Evolutionary conservation across 2,329 filamentous ascomycete genomes (phyloP), one percentile per base, ranked within the genome.

Genomic region (Westerdykella aurantiaca): DNA sequence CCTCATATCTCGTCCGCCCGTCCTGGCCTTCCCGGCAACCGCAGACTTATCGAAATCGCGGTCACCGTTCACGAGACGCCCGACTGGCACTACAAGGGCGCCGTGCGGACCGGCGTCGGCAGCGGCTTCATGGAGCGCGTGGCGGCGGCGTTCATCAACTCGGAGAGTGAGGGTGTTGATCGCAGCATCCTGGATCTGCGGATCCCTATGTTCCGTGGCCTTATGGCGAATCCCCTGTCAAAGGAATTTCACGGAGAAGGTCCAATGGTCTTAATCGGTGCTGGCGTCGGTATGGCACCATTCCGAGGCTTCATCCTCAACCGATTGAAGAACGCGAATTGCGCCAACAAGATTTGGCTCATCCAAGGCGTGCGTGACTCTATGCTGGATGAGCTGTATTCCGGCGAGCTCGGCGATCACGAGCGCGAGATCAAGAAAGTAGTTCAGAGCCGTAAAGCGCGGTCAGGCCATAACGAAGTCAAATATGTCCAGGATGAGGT

Each of bases 301-400:
- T 98, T 98, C 82, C 83, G 93, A 39, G 93, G 93, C 45, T 98
- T 98, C 67, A 94, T 98, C 37, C 87, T 97, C 71, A 88, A 94
- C 47, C 81, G 90, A 11, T 77, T 96, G 45, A 91, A 91, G 76
- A 93, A 89, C 49, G 90, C 90, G 61, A 96, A 94, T 71, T 95
- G 90, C 63, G 89, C 88, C 50, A 96, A 96, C 76, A 96, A 96
- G 72, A 91, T 96, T 58, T 96, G 90, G 90, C 87, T 96, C 37
- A 79, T 96, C 37, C 90, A 96, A 70, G 90, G 90, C 33, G 83
- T 95, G 37, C 85, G 90, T n/a, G 93, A 98, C 70, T 89, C 86
- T 21, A 80, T 95, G 34, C 81, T 97, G 17, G 93, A 98, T 61
- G 93, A 98, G 70, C 83, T 98, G 34, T 98, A 98, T 73, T 88